Evolutionary conservation across 2,329 filamentous ascomycete genomes (phyloP).

Genomic region (Aspergillus fischeri): DNA sequence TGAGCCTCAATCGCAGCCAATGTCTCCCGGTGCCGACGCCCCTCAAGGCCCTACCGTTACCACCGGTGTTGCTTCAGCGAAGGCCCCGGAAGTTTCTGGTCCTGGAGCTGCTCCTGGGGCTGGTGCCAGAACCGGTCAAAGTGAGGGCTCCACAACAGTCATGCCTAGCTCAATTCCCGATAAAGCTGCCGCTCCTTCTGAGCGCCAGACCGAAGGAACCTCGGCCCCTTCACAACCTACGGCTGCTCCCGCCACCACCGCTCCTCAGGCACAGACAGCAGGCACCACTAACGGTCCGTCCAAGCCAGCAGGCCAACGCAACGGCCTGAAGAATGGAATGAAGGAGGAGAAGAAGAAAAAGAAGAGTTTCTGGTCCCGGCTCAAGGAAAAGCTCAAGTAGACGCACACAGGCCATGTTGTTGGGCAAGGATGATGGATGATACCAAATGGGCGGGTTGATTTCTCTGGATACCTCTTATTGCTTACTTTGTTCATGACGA

Average conservation of each 20-base stretch:
- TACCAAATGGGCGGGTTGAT: conserved; percentile 9
- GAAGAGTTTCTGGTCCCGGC: conserved; percentile 55
- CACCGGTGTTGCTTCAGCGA: conserved; percentile 19
- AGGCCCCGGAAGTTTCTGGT: conserved; percentile 17
- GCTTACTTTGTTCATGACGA: conserved; percentile 6
- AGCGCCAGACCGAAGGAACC: neutral
- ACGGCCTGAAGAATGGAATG: conserved; percentile 23
- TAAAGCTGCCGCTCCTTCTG: conserved; percentile 13
- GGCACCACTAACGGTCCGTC: conserved; percentile 4
- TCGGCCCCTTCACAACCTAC: neutral
- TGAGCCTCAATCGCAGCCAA: conserved; percentile 14
- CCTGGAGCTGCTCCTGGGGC: conserved; percentile 7
- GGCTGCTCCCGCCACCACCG: neutral
- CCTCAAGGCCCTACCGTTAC: conserved; percentile 19
- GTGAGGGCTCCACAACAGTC: neutral
- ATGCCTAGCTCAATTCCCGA: neutral
- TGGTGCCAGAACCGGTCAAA: conserved; percentile 2
- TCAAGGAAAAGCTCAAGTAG: conserved; percentile 53
- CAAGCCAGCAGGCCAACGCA: conserved; percentile 10
- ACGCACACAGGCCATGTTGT: neutral
- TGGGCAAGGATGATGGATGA: conserved; percentile 5
- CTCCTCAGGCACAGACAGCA: conserved; percentile 8
- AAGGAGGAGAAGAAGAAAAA: conserved; percentile 62
- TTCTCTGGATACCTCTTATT: conserved; percentile 22
- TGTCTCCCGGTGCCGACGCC: conserved; percentile 14